Base-by-base conservation (phyloP, 2,329 filamentous ascomycete species). In the Microsporum ferrugineum region DNA sequence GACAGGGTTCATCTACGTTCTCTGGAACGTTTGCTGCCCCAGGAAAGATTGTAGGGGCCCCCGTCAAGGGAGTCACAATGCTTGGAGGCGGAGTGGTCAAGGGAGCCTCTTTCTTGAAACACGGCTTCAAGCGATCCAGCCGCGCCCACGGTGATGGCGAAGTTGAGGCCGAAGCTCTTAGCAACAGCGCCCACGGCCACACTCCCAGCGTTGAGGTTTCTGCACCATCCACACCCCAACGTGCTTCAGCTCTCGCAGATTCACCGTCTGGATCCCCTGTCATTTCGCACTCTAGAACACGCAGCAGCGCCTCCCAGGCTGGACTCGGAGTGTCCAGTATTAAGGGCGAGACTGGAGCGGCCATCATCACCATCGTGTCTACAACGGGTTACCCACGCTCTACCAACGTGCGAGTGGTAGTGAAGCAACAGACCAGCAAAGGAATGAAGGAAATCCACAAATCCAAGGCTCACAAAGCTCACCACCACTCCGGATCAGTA, bases 1-100 rank as follows among this genome's bases (percentile, higher is more conserved):
- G 91, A 57, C 89, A 96, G 73, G 94, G 94, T 58, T 94, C 91
- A 0, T 91, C 91, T 0, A 96, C 92, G 0, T 96, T 99, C 77
- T 87, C 87, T 0, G 91, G 91, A 36, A 95, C 91, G 0, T 96
- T 97, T 72, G 87, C 86, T 3, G 81, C 86, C 0, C 90, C 94
- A 33, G 89, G 89, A 56, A 91, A 91, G 75, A 91, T 99, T 63
- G 88, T 97, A 33, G 92, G 92, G 41, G 94, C 87, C 17, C 95
- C 94, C n/a, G 87, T 99, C 74, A 97, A 97, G 77, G 91, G 91
- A 36, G 86, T 88, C 39, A 89, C 89, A 34, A 88, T 85, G 61
- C 87, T 88, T 41, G 91, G 90, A 41, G 88, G 89, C 62, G 87
- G 88, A 41, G 90, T 97, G 38, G 86, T 89, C 65, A 95, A 89